Conservation (phyloP, 2,329 filamentous ascomycete genomes). For the Clarireedia sp. region DNA sequence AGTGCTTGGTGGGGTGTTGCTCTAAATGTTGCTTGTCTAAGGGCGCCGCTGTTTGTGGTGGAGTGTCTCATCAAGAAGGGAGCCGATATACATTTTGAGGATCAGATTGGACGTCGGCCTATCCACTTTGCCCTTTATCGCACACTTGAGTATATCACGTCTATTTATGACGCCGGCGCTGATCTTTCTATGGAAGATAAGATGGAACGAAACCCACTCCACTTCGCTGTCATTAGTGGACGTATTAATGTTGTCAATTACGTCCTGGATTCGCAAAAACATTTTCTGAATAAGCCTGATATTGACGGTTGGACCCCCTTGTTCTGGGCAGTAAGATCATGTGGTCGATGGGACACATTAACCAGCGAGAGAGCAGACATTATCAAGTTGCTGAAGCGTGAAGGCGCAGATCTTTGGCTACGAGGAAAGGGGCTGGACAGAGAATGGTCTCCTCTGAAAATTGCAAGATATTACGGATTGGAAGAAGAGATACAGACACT, state of each 20-base stretch:
- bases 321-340: background rate
- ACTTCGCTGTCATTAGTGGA: background rate
- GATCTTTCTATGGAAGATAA: background rate
- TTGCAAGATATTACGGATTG: background rate
- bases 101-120: background rate
- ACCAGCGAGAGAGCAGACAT: background rate
- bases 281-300: background rate
- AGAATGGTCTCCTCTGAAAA: background rate
- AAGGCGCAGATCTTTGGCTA: background rate
- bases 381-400: background rate
- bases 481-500: background rate
- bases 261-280: background rate
- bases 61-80: background rate
- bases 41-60: background rate
- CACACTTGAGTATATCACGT: background rate
- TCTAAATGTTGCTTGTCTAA: background rate
- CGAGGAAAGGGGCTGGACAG: background rate
- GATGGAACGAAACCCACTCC: background rate
- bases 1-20: background rate
- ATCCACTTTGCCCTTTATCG: background rate
- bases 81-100: background rate
- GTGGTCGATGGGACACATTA: background rate
- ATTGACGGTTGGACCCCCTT: background rate
- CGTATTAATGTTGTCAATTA: background rate
- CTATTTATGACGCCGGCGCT: background rate